These are phyloP conservation scores for Cryptosporidium sp. DNA, from an alignment of 169 alveolate genomes.

Conservation along the genomic window DNA sequence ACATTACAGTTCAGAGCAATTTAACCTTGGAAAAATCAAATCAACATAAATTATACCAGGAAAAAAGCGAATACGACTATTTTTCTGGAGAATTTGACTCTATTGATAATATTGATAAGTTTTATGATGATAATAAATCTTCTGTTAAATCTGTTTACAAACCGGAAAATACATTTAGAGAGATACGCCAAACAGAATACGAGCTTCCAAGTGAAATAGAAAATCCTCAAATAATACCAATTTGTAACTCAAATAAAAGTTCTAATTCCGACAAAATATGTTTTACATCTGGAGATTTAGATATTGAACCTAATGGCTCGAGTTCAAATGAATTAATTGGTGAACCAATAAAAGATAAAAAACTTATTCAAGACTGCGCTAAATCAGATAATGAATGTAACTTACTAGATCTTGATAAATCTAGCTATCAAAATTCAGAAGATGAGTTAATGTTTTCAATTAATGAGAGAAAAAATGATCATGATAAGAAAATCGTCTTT, in stretches of 20 bases:
- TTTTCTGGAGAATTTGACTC: slow-evolving; percentile 14
- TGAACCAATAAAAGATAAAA: not conserved
- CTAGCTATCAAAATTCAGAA: not conserved
- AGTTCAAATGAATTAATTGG: not conserved
- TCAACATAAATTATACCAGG: not conserved
- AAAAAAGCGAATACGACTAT: slow-evolving; percentile 9
- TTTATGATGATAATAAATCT: not conserved
- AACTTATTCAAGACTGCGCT: not conserved
- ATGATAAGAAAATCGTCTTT: not conserved
- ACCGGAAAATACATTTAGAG: not conserved
- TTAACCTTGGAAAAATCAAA: not conserved
- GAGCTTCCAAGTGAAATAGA: not conserved
- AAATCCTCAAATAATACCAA: not conserved
- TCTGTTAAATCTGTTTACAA: not conserved
- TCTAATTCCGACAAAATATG: not conserved
- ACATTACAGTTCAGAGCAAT: slow-evolving; percentile 19
- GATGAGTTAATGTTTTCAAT: not conserved
- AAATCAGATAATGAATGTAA: not conserved
- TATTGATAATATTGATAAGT: not conserved
- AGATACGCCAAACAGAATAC: not conserved
- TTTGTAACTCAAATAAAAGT: not conserved
- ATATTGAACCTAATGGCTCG: not conserved
- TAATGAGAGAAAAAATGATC: not conserved
- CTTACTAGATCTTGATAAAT: not conserved
- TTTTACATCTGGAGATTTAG: not conserved